Evolutionary conservation across 805 yeast species (phyloP).

Genomic region (Candida ulmi): DNA sequence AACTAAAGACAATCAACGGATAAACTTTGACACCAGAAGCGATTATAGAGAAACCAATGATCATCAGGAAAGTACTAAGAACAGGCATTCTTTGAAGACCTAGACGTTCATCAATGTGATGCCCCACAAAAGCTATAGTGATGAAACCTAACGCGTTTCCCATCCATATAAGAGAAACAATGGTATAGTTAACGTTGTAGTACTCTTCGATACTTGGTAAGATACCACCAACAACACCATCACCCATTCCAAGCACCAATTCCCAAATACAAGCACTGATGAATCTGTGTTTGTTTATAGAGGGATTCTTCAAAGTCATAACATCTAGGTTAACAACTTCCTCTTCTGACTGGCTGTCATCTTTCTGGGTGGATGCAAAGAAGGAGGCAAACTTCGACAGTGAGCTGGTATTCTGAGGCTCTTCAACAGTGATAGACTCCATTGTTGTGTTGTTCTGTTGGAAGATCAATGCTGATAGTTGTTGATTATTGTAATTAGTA

Average conservation of each 20-base stretch:
- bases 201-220: conserved; percentile 46
- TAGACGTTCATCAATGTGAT: conserved; percentile 33
- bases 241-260: conserved; percentile 39
- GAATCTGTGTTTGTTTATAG: conserved; percentile 37
- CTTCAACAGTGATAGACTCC: too few species aligned
- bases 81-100: conserved; percentile 35
- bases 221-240: conserved; percentile 57
- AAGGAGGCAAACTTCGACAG: too few species aligned
- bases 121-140: conserved; percentile 40
- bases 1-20: conserved; percentile 37
- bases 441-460: too few species aligned
- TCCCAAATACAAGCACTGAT: conserved; percentile 36
- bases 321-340: conserved; percentile 5
- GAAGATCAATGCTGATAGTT: too few species aligned
- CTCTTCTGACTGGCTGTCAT: too few species aligned
- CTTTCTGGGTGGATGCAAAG: too few species aligned
- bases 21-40: conserved; percentile 45
- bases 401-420: too few species aligned
- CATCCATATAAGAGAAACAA: conserved; percentile 54
- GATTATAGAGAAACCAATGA: conserved; percentile 39
- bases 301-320: conserved; percentile 40
- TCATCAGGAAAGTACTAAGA: conserved; percentile 31
- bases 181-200: conserved; percentile 42
- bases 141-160: conserved; percentile 53
- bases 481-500: too few species aligned